These are phyloP conservation scores for Flaveria sonorensis DNA, from an alignment of 129 eudicot species.

Conservation along the genomic window DNA sequence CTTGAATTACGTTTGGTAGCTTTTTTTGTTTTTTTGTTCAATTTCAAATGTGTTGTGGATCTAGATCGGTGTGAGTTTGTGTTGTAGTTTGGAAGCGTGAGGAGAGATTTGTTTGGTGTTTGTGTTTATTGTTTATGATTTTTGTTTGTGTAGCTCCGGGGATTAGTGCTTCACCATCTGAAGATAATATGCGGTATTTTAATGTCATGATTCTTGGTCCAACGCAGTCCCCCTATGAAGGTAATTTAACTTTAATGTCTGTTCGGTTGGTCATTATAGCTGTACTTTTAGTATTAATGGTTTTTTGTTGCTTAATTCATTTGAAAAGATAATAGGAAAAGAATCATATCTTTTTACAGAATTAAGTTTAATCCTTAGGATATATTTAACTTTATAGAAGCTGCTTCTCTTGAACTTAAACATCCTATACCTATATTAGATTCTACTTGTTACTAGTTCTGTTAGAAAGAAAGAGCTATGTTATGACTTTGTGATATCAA, in stretches of 20 bases:
- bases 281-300: not conserved
- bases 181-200: constrained; percentile 59
- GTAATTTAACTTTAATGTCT: constrained; percentile 21
- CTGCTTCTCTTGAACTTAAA: constrained; percentile 12
- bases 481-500: not conserved
- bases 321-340: not conserved
- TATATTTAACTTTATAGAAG: no score
- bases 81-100: not conserved
- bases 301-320: constrained; percentile 11
- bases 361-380: no score
- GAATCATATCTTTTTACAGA: not conserved
- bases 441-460: not conserved
- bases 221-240: constrained; percentile 60
- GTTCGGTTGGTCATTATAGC: not conserved
- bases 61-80: constrained; percentile 7
- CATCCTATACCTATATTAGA: not conserved
- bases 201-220: constrained; percentile 66
- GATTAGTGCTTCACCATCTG: constrained; percentile 60
- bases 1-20: not conserved
- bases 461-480: constrained; percentile 12
- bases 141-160: constrained; percentile 50
- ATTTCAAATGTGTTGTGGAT: constrained; percentile 11
- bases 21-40: not conserved
- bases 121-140: constrained; percentile 18
- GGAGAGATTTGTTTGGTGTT: no score